Conservation (phyloP, 2,329 filamentous ascomycete species). For the Ceratocystis albifundus region DNA sequence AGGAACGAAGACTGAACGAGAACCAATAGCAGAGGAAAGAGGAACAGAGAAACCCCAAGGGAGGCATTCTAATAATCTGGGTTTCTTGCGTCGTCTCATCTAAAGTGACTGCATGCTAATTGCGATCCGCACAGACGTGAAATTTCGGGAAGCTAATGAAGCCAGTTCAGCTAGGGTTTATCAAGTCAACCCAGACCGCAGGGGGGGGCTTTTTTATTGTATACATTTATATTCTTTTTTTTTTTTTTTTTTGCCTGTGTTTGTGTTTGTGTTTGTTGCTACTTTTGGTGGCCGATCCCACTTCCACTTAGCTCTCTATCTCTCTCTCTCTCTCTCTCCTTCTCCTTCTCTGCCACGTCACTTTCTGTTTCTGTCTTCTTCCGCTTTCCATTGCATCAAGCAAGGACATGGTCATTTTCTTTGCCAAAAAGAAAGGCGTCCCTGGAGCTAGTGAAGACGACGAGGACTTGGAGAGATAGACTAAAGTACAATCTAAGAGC, state of each 20-base stretch:
- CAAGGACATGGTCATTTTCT: too few relatives aligned
- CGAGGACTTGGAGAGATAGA: too few relatives aligned
- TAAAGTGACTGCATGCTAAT: slow-evolving; percentile 12
- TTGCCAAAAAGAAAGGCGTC: too few relatives aligned
- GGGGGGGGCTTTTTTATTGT: too few relatives aligned
- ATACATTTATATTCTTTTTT: too few relatives aligned
- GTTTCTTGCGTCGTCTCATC: slow-evolving; percentile 7
- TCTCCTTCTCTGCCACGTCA: too few relatives aligned
- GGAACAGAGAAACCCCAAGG: neutral
- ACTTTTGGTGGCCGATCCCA: neutral
- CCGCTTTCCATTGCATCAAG: too few relatives aligned
- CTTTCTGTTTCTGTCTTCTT: too few relatives aligned
- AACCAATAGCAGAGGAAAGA: neutral
- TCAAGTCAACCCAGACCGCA: neutral
- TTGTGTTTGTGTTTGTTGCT: neutral
- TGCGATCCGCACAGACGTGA: slow-evolving; percentile 13
- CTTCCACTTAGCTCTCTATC: neutral
- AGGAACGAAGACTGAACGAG: neutral
- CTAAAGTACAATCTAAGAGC: neutral
- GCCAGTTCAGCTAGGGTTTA: neutral
- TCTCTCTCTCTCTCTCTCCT: too few relatives aligned
- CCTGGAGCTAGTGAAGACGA: too few relatives aligned
- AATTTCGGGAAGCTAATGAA: slow-evolving; percentile 10
- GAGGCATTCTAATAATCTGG: neutral
- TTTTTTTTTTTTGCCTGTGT: neutral